Conservation (phyloP, 352 stramenopile species). For the Pythium diclinum region DNA sequence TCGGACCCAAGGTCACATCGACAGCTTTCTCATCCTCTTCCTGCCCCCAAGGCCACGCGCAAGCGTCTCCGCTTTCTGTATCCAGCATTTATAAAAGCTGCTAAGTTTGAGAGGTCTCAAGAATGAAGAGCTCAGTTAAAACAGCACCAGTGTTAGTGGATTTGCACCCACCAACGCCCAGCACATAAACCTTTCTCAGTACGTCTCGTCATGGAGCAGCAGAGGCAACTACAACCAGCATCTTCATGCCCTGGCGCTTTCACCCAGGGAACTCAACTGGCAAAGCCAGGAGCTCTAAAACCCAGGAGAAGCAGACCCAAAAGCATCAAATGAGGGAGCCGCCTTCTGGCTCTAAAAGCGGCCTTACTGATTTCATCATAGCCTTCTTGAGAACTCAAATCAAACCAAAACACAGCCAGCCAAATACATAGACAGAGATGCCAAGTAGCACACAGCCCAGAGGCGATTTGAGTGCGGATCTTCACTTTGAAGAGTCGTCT, state of each 20-base stretch:
- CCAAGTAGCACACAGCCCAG: background rate
- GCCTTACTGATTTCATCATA: conserved; percentile 34
- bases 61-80: background rate
- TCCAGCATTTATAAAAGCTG: background rate
- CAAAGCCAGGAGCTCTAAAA: conserved; percentile 7
- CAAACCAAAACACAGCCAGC: background rate
- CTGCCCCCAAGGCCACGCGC: background rate
- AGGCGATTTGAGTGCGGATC: background rate
- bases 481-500: background rate
- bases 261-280: background rate
- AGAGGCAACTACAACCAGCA: background rate
- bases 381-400: conserved; percentile 13
- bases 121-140: conserved; percentile 10
- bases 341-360: conserved; percentile 28
- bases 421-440: background rate
- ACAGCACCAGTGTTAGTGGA: background rate
- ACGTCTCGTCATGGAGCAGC: conserved; percentile 15
- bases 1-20: conserved; percentile 18
- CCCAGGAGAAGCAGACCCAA: background rate
- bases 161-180: background rate
- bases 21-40: conserved; percentile 29
- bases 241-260: background rate
- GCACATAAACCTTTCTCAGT: conserved; percentile 18
- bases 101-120: background rate
- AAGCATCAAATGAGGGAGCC: background rate